phyloP scores from a whole-genome alignment of 768 basidiomycete genomes.

The Trichaptum fuscoviolaceum region DNA sequence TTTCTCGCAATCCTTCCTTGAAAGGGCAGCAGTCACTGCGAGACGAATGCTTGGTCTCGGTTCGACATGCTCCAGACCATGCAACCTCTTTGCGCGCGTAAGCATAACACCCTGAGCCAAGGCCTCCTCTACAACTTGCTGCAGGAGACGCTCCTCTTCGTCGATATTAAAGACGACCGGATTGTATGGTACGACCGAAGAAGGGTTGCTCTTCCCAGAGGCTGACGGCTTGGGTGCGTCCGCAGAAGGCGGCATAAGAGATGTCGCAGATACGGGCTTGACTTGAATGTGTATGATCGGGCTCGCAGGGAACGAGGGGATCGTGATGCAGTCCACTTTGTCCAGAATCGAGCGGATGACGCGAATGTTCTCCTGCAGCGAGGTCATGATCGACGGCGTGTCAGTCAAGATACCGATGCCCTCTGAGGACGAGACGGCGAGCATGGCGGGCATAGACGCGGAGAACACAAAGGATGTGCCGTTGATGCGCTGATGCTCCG shows the following conservation, averaged over 20 bases:
- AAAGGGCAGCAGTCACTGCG: constrained; percentile 72
- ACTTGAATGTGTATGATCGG: constrained; percentile 85
- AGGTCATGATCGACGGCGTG: constrained; percentile 67
- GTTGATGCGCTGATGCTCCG: constrained; percentile 94
- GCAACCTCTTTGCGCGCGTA: constrained; percentile 77
- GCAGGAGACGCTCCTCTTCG: constrained; percentile 73
- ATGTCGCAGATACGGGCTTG: constrained; percentile 29
- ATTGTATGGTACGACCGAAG: constrained; percentile 41
- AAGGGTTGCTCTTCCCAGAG: constrained; percentile 43
- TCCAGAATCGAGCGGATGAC: constrained; percentile 78
- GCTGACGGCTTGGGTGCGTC: constrained; percentile 17
- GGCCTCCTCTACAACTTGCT: constrained; percentile 90
- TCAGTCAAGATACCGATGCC: constrained; percentile 75
- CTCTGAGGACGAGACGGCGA: constrained; percentile 83
- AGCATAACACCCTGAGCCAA: constrained; percentile 78
- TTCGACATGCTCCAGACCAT: constrained; percentile 80
- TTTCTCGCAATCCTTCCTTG: constrained; percentile 90
- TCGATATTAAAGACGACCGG: constrained; percentile 47
- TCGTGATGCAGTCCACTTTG: constrained; percentile 70
- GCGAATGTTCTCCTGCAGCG: constrained; percentile 77
- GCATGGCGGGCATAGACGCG: constrained; percentile 85
- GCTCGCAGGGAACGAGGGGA: constrained; percentile 82
- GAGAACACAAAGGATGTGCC: constrained; percentile 95
- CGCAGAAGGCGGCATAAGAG: constrained; percentile 20
- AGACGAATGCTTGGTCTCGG: constrained; percentile 80